Evolutionary conservation across 495 filamentous ascomycete genomes (phyloP).

Genomic region (Ascodesmis nigricans): DNA sequence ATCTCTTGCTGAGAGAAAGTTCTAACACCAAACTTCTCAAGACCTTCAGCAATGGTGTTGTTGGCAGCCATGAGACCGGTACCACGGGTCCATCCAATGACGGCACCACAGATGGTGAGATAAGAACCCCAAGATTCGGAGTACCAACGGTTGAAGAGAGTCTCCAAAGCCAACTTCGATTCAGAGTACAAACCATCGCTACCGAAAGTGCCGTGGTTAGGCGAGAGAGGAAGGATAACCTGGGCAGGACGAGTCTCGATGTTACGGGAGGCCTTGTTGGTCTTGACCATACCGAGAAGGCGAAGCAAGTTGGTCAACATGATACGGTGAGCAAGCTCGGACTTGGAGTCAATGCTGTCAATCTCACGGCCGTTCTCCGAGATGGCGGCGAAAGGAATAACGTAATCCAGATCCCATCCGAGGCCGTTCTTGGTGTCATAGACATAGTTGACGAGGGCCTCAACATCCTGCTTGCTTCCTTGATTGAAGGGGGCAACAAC

Average conservation of each 20-base stretch:
- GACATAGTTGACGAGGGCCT: slow-evolving; percentile 81
- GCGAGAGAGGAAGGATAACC: slow-evolving; percentile 85
- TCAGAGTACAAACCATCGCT: slow-evolving; percentile 97
- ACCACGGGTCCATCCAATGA: slow-evolving; percentile 97
- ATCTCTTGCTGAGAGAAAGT: slow-evolving; percentile 99
- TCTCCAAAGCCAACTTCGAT: slow-evolving; percentile 91
- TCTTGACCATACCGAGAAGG: slow-evolving; percentile 73
- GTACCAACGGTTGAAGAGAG: slow-evolving; percentile 95
- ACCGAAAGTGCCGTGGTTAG: slow-evolving; percentile 96
- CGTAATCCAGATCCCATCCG: slow-evolving; percentile 92
- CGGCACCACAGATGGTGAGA: slow-evolving; percentile 93
- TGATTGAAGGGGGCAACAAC: slow-evolving; percentile 98
- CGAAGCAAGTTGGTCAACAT: slow-evolving; percentile 96
- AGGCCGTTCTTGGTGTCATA: slow-evolving; percentile 93
- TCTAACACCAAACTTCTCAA: slow-evolving; percentile 87
- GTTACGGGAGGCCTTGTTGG: slow-evolving; percentile 64
- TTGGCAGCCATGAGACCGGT: slow-evolving; percentile 97
- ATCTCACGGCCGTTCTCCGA: slow-evolving; percentile 96
- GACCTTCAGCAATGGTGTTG: slow-evolving; percentile 90
- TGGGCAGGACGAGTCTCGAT: slow-evolving; percentile 91
- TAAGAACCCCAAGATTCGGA: slow-evolving; percentile 95
- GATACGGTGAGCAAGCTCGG: slow-evolving; percentile 92
- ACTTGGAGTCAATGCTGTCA: slow-evolving; percentile 90
- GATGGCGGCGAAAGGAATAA: slow-evolving; percentile 93
- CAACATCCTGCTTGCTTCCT: slow-evolving; percentile 85